These are phyloP conservation scores for Cyberlindnera misumaiensis DNA, from an alignment of 805 yeast genomes.

Conservation along the genomic window DNA sequence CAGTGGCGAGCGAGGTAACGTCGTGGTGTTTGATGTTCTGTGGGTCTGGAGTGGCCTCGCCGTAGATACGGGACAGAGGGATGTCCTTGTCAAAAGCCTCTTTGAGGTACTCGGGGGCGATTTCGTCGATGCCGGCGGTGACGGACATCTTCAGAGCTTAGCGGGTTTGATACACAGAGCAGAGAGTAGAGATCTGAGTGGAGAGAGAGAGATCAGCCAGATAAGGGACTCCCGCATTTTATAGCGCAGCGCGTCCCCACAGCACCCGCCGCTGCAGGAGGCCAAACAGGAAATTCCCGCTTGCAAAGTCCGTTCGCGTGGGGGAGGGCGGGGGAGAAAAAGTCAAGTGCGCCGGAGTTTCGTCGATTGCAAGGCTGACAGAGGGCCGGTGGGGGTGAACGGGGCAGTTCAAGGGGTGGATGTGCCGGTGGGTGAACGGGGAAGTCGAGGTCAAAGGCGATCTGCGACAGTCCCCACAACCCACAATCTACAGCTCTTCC, in stretches of 20 bases:
- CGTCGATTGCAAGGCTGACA: too few species aligned
- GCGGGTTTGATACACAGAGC: not conserved
- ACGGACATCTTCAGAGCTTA: constrained; percentile 12
- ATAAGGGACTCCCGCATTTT: not conserved
- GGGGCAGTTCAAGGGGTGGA: too few species aligned
- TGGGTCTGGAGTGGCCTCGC: constrained; percentile 23
- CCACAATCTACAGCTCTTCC: not conserved
- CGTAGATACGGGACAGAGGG: constrained; percentile 24
- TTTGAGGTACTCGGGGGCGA: constrained; percentile 20
- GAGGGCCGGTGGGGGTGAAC: too few species aligned
- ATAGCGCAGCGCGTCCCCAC: too few species aligned
- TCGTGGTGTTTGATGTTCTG: constrained; percentile 22
- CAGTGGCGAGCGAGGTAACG: constrained; percentile 19
- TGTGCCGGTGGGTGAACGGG: too few species aligned
- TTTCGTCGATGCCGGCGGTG: constrained; percentile 19
- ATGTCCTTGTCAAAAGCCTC: constrained; percentile 21
- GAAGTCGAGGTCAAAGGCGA: too few species aligned
- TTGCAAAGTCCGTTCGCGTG: too few species aligned
- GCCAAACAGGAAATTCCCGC: too few species aligned
- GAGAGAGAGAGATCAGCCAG: not conserved
- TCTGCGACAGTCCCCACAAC: too few species aligned
- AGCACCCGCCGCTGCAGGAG: not conserved
- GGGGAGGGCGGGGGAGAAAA: too few species aligned
- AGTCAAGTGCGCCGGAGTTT: too few species aligned
- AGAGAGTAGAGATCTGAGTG: not conserved